phyloP scores from a whole-genome alignment of 192 early-diverging fungal species.

The Coemansia erecta region DNA sequence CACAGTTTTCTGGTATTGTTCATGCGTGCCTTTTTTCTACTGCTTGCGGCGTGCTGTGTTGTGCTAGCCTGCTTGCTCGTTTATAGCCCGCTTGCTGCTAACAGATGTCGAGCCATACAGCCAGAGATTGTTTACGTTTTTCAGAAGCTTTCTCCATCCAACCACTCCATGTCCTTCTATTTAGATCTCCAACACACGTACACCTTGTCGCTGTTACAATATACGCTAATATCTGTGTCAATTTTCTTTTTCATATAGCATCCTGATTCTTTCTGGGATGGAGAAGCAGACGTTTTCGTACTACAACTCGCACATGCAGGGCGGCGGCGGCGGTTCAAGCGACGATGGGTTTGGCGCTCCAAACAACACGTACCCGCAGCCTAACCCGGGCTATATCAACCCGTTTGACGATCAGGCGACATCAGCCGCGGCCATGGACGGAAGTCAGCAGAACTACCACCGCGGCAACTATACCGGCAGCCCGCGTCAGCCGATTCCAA shows the following conservation, averaged over 20 bases:
- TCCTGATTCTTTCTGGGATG: conserved; percentile 7
- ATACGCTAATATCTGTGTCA: not conserved
- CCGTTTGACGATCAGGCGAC: conserved; percentile 35
- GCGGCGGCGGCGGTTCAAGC: conserved; percentile 22
- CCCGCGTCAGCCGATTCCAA: conserved; percentile 3
- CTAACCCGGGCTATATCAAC: conserved; percentile 9
- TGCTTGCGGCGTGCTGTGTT: too few species aligned
- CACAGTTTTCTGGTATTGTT: too few species aligned
- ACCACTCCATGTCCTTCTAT: not conserved
- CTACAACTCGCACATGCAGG: conserved; percentile 13
- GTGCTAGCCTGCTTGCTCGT: too few species aligned
- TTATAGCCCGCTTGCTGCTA: too few species aligned
- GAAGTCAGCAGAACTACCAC: conserved; percentile 5
- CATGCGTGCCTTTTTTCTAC: too few species aligned
- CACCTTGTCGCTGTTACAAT: not conserved
- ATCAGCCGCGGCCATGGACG: conserved; percentile 12
- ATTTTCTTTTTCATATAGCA: not conserved
- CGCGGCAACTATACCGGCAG: not conserved
- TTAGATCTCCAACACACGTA: not conserved
- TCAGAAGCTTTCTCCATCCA: not conserved
- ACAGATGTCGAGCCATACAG: too few species aligned
- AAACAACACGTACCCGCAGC: conserved; percentile 9
- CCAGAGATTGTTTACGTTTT: too few species aligned
- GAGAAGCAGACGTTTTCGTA: conserved; percentile 26
- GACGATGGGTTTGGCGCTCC: conserved; percentile 24